Evolutionary conservation across 176 grass and related monocot species (phyloP), one percentile per base, ranked within the genome.

Genomic region (Metroxylon sagu): DNA sequence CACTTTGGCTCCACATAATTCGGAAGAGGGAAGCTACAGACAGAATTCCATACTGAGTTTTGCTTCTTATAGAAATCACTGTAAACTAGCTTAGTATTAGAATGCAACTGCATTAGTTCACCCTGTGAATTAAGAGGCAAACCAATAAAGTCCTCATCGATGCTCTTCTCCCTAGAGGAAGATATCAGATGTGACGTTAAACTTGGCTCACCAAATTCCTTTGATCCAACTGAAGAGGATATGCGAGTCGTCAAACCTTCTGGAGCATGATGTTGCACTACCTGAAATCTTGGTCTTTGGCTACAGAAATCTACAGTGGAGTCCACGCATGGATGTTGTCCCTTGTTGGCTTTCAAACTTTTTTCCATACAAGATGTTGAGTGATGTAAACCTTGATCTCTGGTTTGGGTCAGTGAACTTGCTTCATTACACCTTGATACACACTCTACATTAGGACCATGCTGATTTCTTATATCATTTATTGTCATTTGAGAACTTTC

Each of bases 51-150:
- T 26, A 23, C 4, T 29, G 26, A 60, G 26, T 26, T 50, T 50
- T 26, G 66, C 64, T 50, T 50, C 54, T 62, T 21, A 62, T 30
- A 18, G 6, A 29, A 27, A 28, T 52, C 77, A 62, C 25, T 17
- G 52, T 52, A 66, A 69, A 30, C 29, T 8, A n/a, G 12, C 28
- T 3, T 18, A n/a, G 58, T 30, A 39, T 28, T 60, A 18, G 26
- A 60, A 39, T 5, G 27, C 28, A 60, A 50, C 35, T 29, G 56
- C 49, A 23, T 23, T 62, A 63, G 18, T 51, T 80, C 58, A 27
- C 49, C 68, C 27, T 58, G 50, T 52, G 28, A 48, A 6, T 53
- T 74, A 64, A 69, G 49, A 62, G 64, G 64, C 67, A 72, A 54
- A 53, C 52, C 16, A 10, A 27, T 54, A 50, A 62, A 35, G 56